Base-by-base conservation (phyloP, 208 protist species). In the Trypanosoma conorhini region DNA sequence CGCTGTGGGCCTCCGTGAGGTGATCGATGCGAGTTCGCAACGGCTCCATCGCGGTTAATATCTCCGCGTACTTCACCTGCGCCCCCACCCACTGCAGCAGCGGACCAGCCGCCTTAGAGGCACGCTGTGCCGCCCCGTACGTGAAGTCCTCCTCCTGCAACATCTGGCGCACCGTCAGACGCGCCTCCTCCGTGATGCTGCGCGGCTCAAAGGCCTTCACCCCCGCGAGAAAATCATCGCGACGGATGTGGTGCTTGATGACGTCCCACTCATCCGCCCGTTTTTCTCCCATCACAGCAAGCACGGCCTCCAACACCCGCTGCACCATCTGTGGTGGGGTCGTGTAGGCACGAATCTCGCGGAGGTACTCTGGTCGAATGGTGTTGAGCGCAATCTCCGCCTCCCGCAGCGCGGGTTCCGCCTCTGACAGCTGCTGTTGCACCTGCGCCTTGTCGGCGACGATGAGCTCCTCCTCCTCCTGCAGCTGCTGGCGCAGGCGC, bases 261-360 rank as follows among this genome's bases (percentile, higher is more conserved):
- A 81, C 85, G 38, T 96, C 89, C 98, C 98, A 99, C 33, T 99
- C 95, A 33, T 85, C 80, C 67, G 70, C 70, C 46, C 71, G 58
- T 52, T 72, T 83, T 73, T 95, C 78, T 22, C 94, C 83, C 72
- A 99, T 87, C 33, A 98, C 72, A 26, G 81, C 75, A 59, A 88
- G 78, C 12, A 98, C 97, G 12, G 91, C 83, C 69, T 98, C 94
- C 30, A 99, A 84, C n/a, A 94, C 89, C 21, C 97, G 85, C 83
- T 98, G 94, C 48, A 99, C 97, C 76, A 91, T 92, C 40, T 77
- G 81, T 26, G 98, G 98, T 55, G 98, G 98, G 33, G 92, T 99
- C n/a, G 83, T 87, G 64, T 99, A 97, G 28, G 89, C 82, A 51
- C 98, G 90, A n/a, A 99, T 95, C 87, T 99, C 98, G 28, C 98